Conservation (phyloP, 78 protist genomes). For the Creolimax fragrantissima region DNA sequence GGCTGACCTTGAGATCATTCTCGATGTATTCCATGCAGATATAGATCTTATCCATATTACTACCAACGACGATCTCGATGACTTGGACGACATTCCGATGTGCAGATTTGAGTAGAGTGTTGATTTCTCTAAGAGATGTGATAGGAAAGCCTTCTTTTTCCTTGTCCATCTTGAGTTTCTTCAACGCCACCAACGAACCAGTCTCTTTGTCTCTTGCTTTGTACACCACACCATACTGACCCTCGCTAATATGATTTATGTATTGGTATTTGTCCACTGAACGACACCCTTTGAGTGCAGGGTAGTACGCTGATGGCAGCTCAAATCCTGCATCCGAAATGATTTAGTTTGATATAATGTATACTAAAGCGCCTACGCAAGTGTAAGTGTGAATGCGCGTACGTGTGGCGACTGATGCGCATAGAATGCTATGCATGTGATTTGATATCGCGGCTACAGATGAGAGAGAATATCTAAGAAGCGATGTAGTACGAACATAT, state of each 20-base stretch:
- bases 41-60: not conserved
- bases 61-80: slow-evolving; percentile 36
- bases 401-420: not conserved
- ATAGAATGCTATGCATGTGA: not conserved
- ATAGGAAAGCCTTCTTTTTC: slow-evolving; percentile 36
- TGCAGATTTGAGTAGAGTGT: not conserved
- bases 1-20: not conserved
- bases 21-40: slow-evolving; percentile 28
- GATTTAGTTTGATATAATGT: not conserved
- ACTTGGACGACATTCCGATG: slow-evolving; percentile 17
- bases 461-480: not conserved
- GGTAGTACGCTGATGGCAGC: not conserved
- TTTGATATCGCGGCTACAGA: not conserved
- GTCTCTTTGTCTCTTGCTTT: not conserved
- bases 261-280: not conserved
- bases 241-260: slow-evolving; percentile 15
- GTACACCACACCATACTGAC: slow-evolving; percentile 30
- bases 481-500: too few species aligned
- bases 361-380: not conserved
- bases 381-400: not conserved
- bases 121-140: slow-evolving; percentile 34
- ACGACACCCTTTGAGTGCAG: not conserved
- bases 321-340: not conserved
- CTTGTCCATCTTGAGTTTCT: slow-evolving; percentile 23
- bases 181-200: slow-evolving; percentile 9